Evolutionary conservation across 169 alveolate species (phyloP).

Genomic region (Plasmodium malariae): DNA sequence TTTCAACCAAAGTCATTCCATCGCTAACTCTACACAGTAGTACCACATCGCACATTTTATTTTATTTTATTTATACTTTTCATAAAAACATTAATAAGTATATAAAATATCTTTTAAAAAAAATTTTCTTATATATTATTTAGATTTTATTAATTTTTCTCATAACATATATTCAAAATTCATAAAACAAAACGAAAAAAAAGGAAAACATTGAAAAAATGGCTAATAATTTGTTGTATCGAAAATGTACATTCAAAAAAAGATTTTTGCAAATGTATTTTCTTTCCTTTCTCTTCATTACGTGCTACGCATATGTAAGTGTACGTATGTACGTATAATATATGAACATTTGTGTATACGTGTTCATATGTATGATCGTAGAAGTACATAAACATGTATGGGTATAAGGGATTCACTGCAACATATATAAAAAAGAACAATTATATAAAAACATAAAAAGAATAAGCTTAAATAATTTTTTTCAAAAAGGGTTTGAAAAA

Average conservation of each 20-base stretch:
- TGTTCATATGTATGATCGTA: background rate
- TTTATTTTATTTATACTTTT: background rate
- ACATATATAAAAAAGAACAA: background rate
- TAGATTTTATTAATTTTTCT: no score
- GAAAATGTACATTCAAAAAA: background rate
- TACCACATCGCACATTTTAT: conserved; percentile 83
- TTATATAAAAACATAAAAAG: background rate
- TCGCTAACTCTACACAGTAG: conserved; percentile 85
- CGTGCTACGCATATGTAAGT: background rate
- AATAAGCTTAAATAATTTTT: no score
- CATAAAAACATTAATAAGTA: background rate
- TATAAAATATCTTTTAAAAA: background rate
- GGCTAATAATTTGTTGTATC: background rate
- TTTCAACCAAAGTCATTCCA: conserved; percentile 85
- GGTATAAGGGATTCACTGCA: background rate
- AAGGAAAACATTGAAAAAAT: background rate
- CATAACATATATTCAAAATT: background rate
- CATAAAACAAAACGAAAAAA: background rate
- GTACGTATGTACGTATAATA: background rate
- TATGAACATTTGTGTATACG: background rate
- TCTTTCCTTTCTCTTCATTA: background rate
- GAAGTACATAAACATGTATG: background rate
- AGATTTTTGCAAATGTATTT: background rate
- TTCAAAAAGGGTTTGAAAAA: no score
- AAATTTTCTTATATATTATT: no score